Percentiles rank a stretch among this genome's conserved stretches.
Evolutionary conservation across 148 eudicot species (phyloP).

Genomic region (Simmondsia chinensis): DNA sequence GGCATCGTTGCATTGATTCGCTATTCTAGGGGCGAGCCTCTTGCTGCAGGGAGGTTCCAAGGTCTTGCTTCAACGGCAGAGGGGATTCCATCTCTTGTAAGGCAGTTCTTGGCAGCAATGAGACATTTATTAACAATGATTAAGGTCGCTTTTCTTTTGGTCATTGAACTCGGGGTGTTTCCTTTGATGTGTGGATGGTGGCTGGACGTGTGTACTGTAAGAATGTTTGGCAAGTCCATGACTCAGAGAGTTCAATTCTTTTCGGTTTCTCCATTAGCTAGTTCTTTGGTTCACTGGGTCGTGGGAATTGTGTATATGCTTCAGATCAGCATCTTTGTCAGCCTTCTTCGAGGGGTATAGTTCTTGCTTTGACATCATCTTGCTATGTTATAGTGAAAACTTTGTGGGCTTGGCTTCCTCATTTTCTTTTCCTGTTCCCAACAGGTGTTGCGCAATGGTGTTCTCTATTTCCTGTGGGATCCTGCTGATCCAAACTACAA

Average conservation of each 20-base stretch:
- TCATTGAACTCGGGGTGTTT: constrained; percentile 92
- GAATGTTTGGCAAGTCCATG: constrained; percentile 90
- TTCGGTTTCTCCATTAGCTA: constrained; percentile 74
- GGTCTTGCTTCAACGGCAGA: constrained; percentile 80
- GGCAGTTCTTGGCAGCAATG: constrained; percentile 88
- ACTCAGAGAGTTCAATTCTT: constrained; percentile 81
- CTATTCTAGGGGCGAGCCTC: constrained; percentile 81
- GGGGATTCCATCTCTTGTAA: constrained; percentile 73
- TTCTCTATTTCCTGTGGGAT: constrained; percentile 93
- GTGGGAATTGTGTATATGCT: constrained; percentile 94
- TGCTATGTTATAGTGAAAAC: no score
- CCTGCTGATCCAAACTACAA: constrained; percentile 98
- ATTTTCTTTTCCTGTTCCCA: constrained; percentile 11
- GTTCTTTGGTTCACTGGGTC: constrained; percentile 94
- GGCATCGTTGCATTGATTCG: constrained; percentile 73
- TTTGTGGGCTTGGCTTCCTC: no score
- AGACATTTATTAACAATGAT: constrained; percentile 91
- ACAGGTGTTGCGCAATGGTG: constrained; percentile 90
- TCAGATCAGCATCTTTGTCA: constrained; percentile 89
- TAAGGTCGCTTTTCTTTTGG: constrained; percentile 93
- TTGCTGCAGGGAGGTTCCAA: constrained; percentile 83
- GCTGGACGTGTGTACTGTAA: constrained; percentile 89
- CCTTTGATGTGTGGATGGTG: constrained; percentile 99
- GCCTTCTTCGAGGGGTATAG: constrained; percentile 97
- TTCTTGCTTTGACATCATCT: no score